phyloP scores from a whole-genome alignment of 441 rosid genomes.

The Daphne laureola region DNA sequence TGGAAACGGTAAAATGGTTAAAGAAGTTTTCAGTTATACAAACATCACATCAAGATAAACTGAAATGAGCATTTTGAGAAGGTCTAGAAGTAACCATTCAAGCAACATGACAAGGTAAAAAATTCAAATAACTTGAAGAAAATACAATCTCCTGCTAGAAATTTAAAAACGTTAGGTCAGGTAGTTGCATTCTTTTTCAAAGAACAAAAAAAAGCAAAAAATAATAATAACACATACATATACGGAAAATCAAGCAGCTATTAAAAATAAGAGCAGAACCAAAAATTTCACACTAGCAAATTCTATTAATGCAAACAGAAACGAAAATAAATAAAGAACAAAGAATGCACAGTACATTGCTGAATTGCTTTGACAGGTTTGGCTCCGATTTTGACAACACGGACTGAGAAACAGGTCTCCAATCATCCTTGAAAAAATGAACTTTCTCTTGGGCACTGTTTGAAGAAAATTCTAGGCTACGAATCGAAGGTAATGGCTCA shows the following conservation, averaged over 20 bases:
- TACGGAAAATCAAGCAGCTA: no score
- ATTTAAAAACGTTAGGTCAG: no score
- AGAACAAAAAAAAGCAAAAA: constrained; percentile 10
- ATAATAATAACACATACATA: constrained; percentile 14
- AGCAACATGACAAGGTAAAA: no score
- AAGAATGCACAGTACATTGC: constrained; percentile 45
- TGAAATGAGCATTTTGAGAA: no score
- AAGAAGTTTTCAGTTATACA: no score
- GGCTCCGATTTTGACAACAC: constrained; percentile 43
- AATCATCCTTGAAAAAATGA: constrained; percentile 28
- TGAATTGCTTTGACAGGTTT: constrained; percentile 57
- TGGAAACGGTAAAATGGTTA: constrained; percentile 16
- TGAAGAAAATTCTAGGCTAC: constrained; percentile 36
- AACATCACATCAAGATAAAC: no score
- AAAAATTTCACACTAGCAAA: constrained; percentile 6
- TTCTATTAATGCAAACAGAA: no score
- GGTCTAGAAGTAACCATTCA: no score
- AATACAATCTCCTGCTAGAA: no score
- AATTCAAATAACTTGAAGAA: no score
- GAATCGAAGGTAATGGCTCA: constrained; percentile 59
- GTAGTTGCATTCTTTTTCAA: neutral
- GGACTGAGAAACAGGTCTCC: constrained; percentile 26
- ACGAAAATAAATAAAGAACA: neutral
- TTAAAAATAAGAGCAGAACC: no score
- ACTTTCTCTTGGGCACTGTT: constrained; percentile 35